Conservation (phyloP, 2,329 filamentous ascomycete species). For the Dactylonectria estremocensis region DNA sequence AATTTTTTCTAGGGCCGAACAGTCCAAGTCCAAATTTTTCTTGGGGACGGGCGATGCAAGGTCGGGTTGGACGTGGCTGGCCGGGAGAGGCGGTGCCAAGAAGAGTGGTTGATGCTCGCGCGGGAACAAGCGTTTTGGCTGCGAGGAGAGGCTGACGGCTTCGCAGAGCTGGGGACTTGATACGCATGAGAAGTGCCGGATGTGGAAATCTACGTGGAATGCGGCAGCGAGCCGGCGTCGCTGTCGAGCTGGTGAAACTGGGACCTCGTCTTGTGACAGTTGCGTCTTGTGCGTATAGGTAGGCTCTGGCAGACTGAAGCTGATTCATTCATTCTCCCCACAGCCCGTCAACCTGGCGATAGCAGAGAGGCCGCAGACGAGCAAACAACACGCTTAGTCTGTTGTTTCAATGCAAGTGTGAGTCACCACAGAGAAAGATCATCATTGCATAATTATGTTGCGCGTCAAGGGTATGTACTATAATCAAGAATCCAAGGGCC, state of each 20-base stretch:
- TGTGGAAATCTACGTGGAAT: constrained; percentile 6
- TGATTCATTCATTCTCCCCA: not conserved
- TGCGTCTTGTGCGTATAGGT: not conserved
- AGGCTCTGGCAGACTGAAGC: not conserved
- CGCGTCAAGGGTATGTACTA: constrained; percentile 18
- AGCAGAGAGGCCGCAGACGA: not conserved
- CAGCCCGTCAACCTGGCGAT: not conserved
- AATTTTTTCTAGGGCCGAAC: not conserved
- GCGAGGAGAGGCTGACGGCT: constrained; percentile 5
- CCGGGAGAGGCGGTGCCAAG: constrained; percentile 17
- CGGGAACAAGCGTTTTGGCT: not conserved
- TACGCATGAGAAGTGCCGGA: not conserved
- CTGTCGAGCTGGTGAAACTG: not conserved
- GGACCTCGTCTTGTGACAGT: not conserved
- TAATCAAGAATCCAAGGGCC: not conserved
- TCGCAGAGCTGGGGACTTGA: constrained; percentile 10
- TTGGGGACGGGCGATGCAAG: not conserved
- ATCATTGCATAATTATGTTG: constrained; percentile 23
- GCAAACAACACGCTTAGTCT: not conserved
- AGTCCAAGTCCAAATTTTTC: too few relatives aligned
- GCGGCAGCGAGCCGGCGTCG: not conserved
- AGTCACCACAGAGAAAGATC: constrained; percentile 13
- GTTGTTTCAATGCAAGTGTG: not conserved
- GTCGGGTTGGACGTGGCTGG: constrained; percentile 17
- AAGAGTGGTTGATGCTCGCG: not conserved